These are phyloP conservation scores for Synchytrium microbalum DNA, from an alignment of 371 early-diverging fungal species.

Conservation along the genomic window DNA sequence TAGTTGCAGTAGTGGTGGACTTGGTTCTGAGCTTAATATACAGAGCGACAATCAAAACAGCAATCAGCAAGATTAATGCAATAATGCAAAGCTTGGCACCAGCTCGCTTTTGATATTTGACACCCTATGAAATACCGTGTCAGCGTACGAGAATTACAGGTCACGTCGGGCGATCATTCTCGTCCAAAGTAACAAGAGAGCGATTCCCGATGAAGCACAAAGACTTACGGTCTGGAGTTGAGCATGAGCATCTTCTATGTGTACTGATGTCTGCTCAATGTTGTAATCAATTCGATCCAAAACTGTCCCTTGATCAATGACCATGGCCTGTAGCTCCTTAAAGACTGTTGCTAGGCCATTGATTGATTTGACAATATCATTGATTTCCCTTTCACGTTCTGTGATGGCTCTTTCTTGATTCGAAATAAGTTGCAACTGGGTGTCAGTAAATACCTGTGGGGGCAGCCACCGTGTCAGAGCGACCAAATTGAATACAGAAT, in stretches of 20 bases:
- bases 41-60: slow-evolving; percentile 16
- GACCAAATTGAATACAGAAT: slow-evolving; percentile 4
- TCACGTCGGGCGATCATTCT: background rate
- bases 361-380: slow-evolving; percentile 88
- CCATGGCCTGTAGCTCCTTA: slow-evolving; percentile 82
- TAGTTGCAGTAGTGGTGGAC: too few relatives aligned
- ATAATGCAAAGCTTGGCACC: slow-evolving; percentile 30
- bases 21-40: background rate
- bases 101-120: slow-evolving; percentile 25
- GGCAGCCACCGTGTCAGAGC: background rate
- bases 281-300: slow-evolving; percentile 97
- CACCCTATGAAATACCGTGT: slow-evolving; percentile 15
- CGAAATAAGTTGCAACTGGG: slow-evolving; percentile 68
- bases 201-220: background rate
- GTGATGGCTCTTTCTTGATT: slow-evolving; percentile 60
- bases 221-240: slow-evolving; percentile 69
- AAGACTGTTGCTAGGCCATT: slow-evolving; percentile 84
- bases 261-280: slow-evolving; percentile 72
- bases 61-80: slow-evolving; percentile 22
- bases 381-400: slow-evolving; percentile 84
- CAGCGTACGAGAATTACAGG: background rate
- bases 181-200: background rate
- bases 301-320: slow-evolving; percentile 94
- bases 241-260: slow-evolving; percentile 73
- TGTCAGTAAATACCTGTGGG: slow-evolving; percentile 69